Base-by-base conservation (phyloP, 306 rosid species). In the Prinsepia uniflora region DNA sequence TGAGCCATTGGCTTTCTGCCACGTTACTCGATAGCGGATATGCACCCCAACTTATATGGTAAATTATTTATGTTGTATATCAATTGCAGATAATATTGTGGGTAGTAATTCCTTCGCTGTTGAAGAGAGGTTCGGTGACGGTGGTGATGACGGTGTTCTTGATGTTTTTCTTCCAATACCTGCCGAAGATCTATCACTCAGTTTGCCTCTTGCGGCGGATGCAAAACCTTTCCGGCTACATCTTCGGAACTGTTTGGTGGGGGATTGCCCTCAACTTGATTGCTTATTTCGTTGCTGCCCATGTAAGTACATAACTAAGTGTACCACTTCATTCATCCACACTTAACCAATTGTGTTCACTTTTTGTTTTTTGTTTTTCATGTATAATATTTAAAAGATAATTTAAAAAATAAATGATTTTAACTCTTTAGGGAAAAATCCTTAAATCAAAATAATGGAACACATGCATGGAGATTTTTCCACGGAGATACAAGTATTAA, bases 191-290 rank as follows among this genome's bases (percentile, higher is more conserved):
- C 34, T 94, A 83, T 71, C 99, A 91, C 81, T 89, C 95, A 0
- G 87, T 89, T 15, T 84, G 96, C 77, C 78, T 86, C 18, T 52
- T 94, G 76, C 95, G 99, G 12, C 92, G 99, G 78, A 83, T 89
- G 83, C 98, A 90, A 78, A 86, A 81, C 61, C 85, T 86, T 65
- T 78, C 96, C 1, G 96, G 96, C 74, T 94, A 83, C 83, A 83
- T 91, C 44, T 94, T 91, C 9, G 97, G 95, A 36, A 94, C 97
- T 0, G 88, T 89, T 71, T 94, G 99, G 99, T 94, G 99, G 98
- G 95, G 99, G 6, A 84, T 94, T 57, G 95, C 99, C 53, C 96
- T 94, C 69, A 94, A 94, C 79, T 52, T 94, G 79, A 94, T 94
- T 36, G 97, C 96, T 0, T 94, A 94, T 62, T 94, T 94, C 44